Evolutionary conservation across 2,329 filamentous ascomycete species (phyloP).

Genomic region (Biscogniauxia mediterranea): DNA sequence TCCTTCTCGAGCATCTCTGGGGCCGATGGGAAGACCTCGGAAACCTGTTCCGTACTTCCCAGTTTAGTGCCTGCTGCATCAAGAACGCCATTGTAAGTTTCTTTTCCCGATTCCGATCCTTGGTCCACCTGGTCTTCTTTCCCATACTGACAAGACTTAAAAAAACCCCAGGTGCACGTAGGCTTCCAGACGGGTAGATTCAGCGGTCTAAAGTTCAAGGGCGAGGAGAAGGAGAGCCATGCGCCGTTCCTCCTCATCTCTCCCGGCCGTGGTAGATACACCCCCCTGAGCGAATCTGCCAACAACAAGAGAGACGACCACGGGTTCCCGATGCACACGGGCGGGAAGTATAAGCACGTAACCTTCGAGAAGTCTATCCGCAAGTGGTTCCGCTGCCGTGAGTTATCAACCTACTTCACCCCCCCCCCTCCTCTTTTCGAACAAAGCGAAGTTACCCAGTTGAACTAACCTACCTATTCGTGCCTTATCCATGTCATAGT

Average conservation of each 20-base stretch:
- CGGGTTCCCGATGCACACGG: background rate
- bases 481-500: conserved; percentile 5
- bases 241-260: background rate
- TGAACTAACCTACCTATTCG: background rate
- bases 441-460: conserved; percentile 2
- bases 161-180: background rate
- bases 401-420: background rate
- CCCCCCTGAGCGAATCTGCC: background rate
- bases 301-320: background rate
- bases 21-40: conserved; percentile 18
- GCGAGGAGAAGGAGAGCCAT: background rate
- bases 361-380: background rate
- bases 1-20: conserved; percentile 14
- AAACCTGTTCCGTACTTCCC: conserved; percentile 23
- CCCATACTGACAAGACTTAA: background rate
- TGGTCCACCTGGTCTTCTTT: background rate
- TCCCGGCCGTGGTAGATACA: background rate
- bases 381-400: background rate
- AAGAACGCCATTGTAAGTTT: conserved; percentile 18
- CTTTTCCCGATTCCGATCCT: too few species aligned
- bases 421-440: background rate
- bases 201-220: background rate
- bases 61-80: conserved; percentile 16
- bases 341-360: background rate
- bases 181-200: background rate